Evolutionary conservation across 768 basidiomycete species (phyloP), one percentile per base, ranked within the genome.

Genomic region (Termitomyces sp.): DNA sequence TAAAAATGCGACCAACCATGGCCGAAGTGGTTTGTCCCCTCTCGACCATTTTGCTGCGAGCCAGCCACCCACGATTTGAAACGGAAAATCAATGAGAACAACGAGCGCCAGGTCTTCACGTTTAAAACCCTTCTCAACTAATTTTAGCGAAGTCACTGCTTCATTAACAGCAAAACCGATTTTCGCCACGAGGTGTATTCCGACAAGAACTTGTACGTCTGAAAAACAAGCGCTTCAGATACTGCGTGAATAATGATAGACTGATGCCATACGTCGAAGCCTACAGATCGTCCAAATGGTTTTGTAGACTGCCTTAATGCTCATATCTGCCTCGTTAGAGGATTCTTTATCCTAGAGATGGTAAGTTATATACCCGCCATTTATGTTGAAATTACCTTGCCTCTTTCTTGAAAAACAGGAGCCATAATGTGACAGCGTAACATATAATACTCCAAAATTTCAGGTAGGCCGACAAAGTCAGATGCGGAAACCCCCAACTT

Each of bases 31-130:
- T 55, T 77, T 81, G 49, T 88, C 86, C 15, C 93, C 92, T 54
- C 82, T 78, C 5, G 92, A 88, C 93, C 94, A 98, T 63, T 85
- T 86, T 3, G 93, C 96, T 1, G 95, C 93, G 26, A 96, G 76
- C 88, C 91, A 98, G 6, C 96, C 96, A 22, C 92, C 94, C 56
- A 90, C 68, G 51, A 99, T 93, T 76, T 98, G 95, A 74, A 97
- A 96, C 2, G 97, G 97, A 64, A 98, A 98, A 72, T 99, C 97
- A 62, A 98, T 88, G 39, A 98, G 83, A 45, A 96, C 95, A 4
- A 93, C 89, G 16, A 94, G 79, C n/a, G 97, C 94, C 39, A 98
- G 80, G 65, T 99, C 97, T 75, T 98, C 97, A 41, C 94, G 88
- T 58, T 86, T 89, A 54, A 99, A 80, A 2, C 97, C 97, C 68